These are phyloP conservation scores for Candida ovalis DNA, from an alignment of 805 yeast genomes.

Conservation along the genomic window DNA sequence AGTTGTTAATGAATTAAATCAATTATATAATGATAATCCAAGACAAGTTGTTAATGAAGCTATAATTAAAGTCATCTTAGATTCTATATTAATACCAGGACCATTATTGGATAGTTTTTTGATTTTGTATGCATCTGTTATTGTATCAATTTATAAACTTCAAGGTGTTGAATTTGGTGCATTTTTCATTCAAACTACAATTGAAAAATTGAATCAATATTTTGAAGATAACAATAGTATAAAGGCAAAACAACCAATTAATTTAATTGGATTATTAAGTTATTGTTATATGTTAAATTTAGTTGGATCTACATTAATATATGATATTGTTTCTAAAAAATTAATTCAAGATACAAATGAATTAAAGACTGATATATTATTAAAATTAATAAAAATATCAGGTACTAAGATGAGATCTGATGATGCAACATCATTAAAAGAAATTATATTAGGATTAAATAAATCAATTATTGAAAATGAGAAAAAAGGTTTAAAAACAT, in stretches of 20 bases:
- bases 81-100: conserved; percentile 59
- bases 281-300: conserved; percentile 76
- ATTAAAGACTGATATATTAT: conserved; percentile 68
- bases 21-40: conserved; percentile 61
- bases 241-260: conserved; percentile 37
- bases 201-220: conserved; percentile 59
- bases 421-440: conserved; percentile 82
- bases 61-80: conserved; percentile 58
- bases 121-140: conserved; percentile 71
- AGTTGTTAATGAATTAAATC: conserved; percentile 66
- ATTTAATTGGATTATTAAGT: conserved; percentile 69
- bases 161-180: conserved; percentile 94
- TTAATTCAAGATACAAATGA: conserved; percentile 49
- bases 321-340: conserved; percentile 60
- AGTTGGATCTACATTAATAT: conserved; percentile 67
- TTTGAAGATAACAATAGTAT: conserved; percentile 26
- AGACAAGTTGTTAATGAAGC: conserved; percentile 76
- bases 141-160: conserved; percentile 67
- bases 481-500: conserved; percentile 31
- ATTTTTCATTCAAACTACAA: conserved; percentile 67
- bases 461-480: conserved; percentile 38
- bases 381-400: conserved; percentile 66
- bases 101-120: conserved; percentile 75
- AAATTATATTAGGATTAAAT: conserved; percentile 62
- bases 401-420: conserved; percentile 87